Percentiles rank a stretch among this genome's conserved stretches.
Conservation (phyloP, 2,329 filamentous ascomycete genomes). For the Apiospora rasikravindrae region DNA sequence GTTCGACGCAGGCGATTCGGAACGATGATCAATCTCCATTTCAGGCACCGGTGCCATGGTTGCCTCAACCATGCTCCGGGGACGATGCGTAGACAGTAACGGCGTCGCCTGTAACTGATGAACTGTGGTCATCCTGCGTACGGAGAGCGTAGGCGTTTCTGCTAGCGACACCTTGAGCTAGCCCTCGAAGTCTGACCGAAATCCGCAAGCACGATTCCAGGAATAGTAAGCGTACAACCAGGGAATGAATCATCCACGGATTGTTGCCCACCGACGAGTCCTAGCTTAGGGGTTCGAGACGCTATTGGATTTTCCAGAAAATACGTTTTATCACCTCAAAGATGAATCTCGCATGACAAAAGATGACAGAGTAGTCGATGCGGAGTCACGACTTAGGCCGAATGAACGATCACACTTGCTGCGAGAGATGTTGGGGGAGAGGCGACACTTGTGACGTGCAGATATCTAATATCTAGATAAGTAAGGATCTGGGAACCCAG, state of each 20-base stretch:
- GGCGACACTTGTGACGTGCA: background rate
- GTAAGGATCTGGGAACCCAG: background rate
- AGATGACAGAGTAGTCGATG: background rate
- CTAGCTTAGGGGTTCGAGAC: background rate
- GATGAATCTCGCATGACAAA: background rate
- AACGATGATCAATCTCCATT: slow-evolving; percentile 34
- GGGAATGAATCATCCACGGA: background rate
- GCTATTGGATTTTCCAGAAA: background rate
- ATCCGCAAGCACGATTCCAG: background rate
- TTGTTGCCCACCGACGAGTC: background rate
- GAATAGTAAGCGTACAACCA: background rate
- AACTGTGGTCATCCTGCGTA: slow-evolving; percentile 45
- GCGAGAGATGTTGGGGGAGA: background rate
- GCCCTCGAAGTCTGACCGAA: background rate
- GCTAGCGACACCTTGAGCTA: background rate
- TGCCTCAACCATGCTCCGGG: slow-evolving; percentile 40
- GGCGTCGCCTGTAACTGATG: slow-evolving; percentile 52
- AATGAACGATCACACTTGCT: background rate
- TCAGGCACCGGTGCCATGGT: slow-evolving; percentile 28
- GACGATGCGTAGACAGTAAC: slow-evolving; percentile 53
- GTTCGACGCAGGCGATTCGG: slow-evolving; percentile 31
- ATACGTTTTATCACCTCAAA: background rate
- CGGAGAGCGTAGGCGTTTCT: background rate
- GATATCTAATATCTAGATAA: slow-evolving; percentile 12
- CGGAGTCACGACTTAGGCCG: background rate